Percentiles rank a stretch among this genome's conserved stretches.
These are phyloP conservation scores for Carex myosuroides DNA, from an alignment of 176 grass and related monocot species.

Conservation along the genomic window DNA sequence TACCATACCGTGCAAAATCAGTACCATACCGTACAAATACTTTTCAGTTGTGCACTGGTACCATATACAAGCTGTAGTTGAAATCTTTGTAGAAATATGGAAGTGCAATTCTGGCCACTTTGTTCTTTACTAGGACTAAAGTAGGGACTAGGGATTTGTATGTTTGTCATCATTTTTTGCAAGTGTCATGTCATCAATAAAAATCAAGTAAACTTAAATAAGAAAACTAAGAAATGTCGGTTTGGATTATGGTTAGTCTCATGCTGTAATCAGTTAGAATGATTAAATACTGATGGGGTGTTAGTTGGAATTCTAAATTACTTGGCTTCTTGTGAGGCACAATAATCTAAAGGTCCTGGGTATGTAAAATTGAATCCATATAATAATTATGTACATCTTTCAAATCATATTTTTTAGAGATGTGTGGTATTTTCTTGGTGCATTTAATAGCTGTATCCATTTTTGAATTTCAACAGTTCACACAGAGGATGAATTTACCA, in stretches of 20 bases:
- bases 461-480: neutral
- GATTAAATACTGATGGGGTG: neutral
- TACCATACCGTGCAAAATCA: neutral
- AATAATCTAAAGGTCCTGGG: neutral
- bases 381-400: neutral
- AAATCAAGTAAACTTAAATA: neutral
- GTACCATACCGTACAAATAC: neutral
- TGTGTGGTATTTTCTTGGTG: neutral
- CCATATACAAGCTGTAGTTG: neutral
- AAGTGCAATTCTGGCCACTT: neutral
- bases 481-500: neutral
- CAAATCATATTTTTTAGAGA: neutral
- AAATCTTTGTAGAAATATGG: neutral
- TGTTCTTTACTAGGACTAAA: neutral
- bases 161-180: neutral
- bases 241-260: neutral
- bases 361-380: neutral
- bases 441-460: slow-evolving; percentile 12
- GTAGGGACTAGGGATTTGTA: neutral
- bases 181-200: neutral
- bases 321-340: neutral
- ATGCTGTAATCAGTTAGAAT: neutral
- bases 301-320: neutral
- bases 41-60: neutral
- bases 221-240: neutral